phyloP scores from a whole-genome alignment of 73 alveolate genomes.

The Paraurostyla sp. region DNA sequence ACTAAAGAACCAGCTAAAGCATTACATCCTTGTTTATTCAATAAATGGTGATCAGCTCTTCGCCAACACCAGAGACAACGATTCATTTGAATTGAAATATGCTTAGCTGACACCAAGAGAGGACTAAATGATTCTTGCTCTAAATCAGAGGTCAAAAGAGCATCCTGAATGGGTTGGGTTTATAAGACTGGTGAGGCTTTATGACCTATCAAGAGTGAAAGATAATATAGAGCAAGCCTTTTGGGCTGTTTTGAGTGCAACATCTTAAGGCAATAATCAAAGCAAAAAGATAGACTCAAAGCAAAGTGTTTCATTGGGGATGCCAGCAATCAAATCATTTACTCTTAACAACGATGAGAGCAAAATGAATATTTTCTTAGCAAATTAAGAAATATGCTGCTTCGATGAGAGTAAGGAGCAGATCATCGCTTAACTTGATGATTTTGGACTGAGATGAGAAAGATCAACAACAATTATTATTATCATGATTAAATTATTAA shows the following conservation, averaged over 20 bases:
- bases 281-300: background rate
- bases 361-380: constrained; percentile 19
- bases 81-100: background rate
- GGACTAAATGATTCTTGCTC: background rate
- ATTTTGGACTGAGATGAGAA: constrained; percentile 39
- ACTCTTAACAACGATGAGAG: constrained; percentile 20
- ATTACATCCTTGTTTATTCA: background rate
- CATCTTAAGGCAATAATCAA: background rate
- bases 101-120: background rate
- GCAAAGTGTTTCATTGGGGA: background rate
- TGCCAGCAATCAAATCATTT: constrained; percentile 25
- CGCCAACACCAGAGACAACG: background rate
- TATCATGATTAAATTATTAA: too few relatives aligned
- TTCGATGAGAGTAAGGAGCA: constrained; percentile 40
- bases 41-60: constrained; percentile 45
- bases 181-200: background rate
- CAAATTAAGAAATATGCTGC: background rate
- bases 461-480: too few relatives aligned
- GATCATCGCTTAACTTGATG: background rate
- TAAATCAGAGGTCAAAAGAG: background rate
- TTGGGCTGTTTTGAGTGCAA: background rate
- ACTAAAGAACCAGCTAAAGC: background rate
- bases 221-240: background rate
- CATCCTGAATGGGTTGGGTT: constrained; percentile 14
- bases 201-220: background rate